phyloP scores from a whole-genome alignment of 148 eudicot species.

The Selenicereus undatus region DNA sequence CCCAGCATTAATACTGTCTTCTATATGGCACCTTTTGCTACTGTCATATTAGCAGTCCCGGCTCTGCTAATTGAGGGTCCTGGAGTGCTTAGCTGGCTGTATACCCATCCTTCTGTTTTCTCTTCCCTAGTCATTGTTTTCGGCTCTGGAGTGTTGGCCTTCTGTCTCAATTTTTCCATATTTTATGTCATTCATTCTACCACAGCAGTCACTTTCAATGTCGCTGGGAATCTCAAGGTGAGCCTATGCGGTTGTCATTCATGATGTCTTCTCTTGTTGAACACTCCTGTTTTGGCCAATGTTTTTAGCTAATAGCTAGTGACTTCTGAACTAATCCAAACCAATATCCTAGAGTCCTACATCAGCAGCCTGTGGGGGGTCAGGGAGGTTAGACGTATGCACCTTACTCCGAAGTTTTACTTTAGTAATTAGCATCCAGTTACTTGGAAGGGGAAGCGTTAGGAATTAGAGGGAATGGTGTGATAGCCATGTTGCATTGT shows the following conservation, averaged over 20 bases:
- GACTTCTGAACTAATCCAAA: neutral
- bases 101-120: constrained; percentile 40
- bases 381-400: neutral
- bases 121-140: constrained; percentile 64
- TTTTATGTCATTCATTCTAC: constrained; percentile 95
- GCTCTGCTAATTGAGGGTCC: constrained; percentile 86
- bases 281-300: neutral
- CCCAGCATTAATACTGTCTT: constrained; percentile 89
- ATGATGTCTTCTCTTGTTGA: neutral
- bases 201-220: constrained; percentile 95
- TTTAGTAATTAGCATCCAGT: too few relatives aligned
- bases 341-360: neutral
- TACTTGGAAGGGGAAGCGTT: too few relatives aligned
- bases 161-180: constrained; percentile 93
- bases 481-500: too few relatives aligned
- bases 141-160: constrained; percentile 84
- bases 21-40: constrained; percentile 98
- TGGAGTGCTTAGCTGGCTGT: constrained; percentile 69
- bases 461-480: too few relatives aligned
- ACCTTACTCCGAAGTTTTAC: neutral
- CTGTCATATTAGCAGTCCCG: constrained; percentile 76
- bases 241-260: constrained; percentile 9
- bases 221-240: constrained; percentile 98
- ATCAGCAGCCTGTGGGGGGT: neutral
- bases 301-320: neutral